A percentile compares a stretch with the other conserved stretches of the same genome.
Conservation (phyloP, 2,329 filamentous ascomycete genomes). For the Thermoascus crustaceus region DNA sequence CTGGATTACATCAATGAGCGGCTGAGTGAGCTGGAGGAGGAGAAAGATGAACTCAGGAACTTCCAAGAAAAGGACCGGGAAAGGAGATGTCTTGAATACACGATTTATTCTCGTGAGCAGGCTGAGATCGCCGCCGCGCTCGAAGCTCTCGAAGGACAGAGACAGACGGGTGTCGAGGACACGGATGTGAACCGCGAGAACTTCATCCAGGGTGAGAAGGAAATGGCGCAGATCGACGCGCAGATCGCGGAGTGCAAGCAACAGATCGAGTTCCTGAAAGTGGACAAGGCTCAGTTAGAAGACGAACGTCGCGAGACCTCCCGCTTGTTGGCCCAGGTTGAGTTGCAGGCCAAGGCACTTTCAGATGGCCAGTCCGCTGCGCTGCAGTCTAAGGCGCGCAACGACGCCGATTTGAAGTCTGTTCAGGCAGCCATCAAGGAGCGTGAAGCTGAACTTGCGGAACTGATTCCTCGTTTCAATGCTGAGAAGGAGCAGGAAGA, state of each 20-base stretch:
- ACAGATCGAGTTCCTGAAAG: slow-evolving; percentile 72
- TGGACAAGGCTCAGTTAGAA: slow-evolving; percentile 81
- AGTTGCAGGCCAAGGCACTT: slow-evolving; percentile 74
- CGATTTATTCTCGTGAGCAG: slow-evolving; percentile 85
- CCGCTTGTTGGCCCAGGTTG: slow-evolving; percentile 71
- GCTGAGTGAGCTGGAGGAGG: slow-evolving; percentile 81
- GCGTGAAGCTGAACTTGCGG: slow-evolving; percentile 67
- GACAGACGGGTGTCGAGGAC: slow-evolving; percentile 74
- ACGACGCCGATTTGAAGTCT: slow-evolving; percentile 62
- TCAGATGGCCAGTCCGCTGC: slow-evolving; percentile 73
- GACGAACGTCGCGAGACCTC: slow-evolving; percentile 79
- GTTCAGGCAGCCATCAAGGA: slow-evolving; percentile 66
- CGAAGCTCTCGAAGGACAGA: slow-evolving; percentile 71
- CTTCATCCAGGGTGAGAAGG: slow-evolving; percentile 70
- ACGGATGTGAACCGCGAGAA: slow-evolving; percentile 71
- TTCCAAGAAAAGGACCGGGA: slow-evolving; percentile 95
- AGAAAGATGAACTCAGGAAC: slow-evolving; percentile 88
- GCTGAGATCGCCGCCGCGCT: slow-evolving; percentile 67
- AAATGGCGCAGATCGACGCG: slow-evolving; percentile 66
- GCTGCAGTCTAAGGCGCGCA: slow-evolving; percentile 62
- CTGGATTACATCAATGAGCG: slow-evolving; percentile 88
- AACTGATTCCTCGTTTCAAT: slow-evolving; percentile 69
- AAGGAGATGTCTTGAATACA: slow-evolving; percentile 85
- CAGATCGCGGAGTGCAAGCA: slow-evolving; percentile 74
- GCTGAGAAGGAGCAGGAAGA: slow-evolving; percentile 65